These are phyloP conservation scores for Persicaria tinctoria DNA, from an alignment of 148 eudicot genomes.

Conservation along the genomic window DNA sequence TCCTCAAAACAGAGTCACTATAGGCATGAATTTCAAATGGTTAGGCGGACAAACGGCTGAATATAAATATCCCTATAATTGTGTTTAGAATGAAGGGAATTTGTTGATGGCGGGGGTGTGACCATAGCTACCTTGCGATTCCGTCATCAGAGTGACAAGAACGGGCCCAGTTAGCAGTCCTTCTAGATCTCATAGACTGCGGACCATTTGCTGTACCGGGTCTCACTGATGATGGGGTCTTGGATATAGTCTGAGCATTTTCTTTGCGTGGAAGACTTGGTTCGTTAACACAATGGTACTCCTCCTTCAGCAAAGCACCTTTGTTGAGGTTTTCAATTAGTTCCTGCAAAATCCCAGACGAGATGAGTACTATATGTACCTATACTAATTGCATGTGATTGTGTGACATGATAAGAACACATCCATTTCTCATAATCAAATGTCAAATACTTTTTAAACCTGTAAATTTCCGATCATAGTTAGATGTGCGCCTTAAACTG, in stretches of 20 bases:
- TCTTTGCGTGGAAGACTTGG: conserved; percentile 28
- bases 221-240: conserved; percentile 22
- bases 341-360: conserved; percentile 41
- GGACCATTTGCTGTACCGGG: conserved; percentile 37
- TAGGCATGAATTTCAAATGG: background rate
- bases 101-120: no score
- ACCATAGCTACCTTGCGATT: conserved; percentile 42
- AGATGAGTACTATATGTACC: background rate
- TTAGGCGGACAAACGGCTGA: background rate
- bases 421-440: background rate
- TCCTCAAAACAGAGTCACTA: conserved; percentile 70
- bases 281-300: conserved; percentile 68
- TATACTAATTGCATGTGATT: background rate
- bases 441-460: background rate
- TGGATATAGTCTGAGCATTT: conserved; percentile 20
- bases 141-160: conserved; percentile 81
- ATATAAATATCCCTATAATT: background rate
- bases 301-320: conserved; percentile 63
- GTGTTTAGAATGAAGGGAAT: background rate
- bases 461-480: background rate
- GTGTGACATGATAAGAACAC: background rate
- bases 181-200: conserved; percentile 81
- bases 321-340: conserved; percentile 66
- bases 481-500: background rate
- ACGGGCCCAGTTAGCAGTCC: conserved; percentile 89